Evolutionary conservation across 129 eudicot species (phyloP), one percentile per base, ranked within the genome.

Genomic region (Solidago caesia): DNA sequence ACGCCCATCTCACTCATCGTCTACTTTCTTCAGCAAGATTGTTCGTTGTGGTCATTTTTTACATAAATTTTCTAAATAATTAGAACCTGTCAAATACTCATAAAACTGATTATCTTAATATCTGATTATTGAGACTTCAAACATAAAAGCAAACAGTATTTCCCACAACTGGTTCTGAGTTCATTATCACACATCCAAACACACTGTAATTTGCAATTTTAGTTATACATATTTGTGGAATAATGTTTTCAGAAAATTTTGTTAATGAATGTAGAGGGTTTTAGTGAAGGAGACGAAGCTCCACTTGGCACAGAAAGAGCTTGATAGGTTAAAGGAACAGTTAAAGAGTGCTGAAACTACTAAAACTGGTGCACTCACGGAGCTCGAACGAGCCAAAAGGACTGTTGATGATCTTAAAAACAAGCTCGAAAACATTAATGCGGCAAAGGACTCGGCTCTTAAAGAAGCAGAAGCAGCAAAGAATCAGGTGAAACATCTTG

Each of bases 251-350:
- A 61, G n/a, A 44, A 25, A 58, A 1, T 45, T 57, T 12, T 72
- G 78, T 72, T 72, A 65, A 2, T 16, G 5, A 41, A 65, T 57
- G 25, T 85, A 95, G 97, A 78, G 96, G 70, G 89, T 87, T 39
- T 67, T 87, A 81, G 93, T 83, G 65, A 95, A 87, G 67, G 97
- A 95, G 74, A 85, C 96, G 1, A 88, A 84, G 80, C 86, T 87
- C 75, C 94, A 91, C 56, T 51, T 95, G 81, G 90, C 93, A 11
- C 91, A 89, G 42, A 91, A 87, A 79, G 94, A 95, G 86, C 75
- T 95, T 10, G 75, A 83, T 59, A 95, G 87, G 83, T 74, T 91
- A 74, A 95, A 87, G 75, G 96, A 95, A 67, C 88, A 73, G 71
- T 44, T 95, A 53, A 82, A 83, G 72, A 82, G 76, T 79, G 92